phyloP scores from a whole-genome alignment of 2,329 filamentous ascomycete species.

The Botryotinia narcissicola region DNA sequence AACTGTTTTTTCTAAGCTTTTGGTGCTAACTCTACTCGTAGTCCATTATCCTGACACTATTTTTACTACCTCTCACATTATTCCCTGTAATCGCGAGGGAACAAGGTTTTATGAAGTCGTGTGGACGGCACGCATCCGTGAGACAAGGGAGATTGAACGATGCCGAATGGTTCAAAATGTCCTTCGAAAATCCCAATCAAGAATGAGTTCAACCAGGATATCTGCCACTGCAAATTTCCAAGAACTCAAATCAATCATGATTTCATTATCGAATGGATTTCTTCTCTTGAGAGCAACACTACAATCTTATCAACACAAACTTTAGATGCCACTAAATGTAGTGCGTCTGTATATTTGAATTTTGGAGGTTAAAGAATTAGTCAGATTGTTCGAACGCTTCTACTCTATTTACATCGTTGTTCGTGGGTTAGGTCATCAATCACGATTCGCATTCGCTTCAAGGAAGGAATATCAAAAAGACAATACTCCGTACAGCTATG shows the following conservation, averaged over 20 bases:
- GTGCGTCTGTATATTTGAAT: background rate
- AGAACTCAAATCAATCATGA: background rate
- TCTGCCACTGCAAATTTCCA: background rate
- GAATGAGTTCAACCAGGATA: background rate
- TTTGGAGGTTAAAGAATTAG: background rate
- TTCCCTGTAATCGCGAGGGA: conserved; percentile 13
- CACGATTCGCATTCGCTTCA: background rate
- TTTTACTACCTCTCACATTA: background rate
- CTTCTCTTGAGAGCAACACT: background rate
- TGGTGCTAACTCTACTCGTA: background rate
- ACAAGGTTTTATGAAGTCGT: conserved; percentile 14
- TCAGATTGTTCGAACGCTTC: background rate
- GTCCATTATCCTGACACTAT: background rate
- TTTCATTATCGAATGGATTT: background rate
- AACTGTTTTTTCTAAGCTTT: background rate
- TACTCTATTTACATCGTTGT: background rate
- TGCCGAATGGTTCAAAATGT: conserved; percentile 15
- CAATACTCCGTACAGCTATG: background rate
- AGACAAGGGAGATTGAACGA: conserved; percentile 21
- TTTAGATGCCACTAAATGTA: background rate
- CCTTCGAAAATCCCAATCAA: background rate
- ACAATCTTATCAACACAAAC: background rate
- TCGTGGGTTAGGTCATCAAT: background rate
- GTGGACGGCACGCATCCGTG: conserved; percentile 18
- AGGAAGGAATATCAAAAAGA: background rate